These are phyloP conservation scores for Solanum medicagineum DNA, from an alignment of 257 asterid species.

Conservation along the genomic window DNA sequence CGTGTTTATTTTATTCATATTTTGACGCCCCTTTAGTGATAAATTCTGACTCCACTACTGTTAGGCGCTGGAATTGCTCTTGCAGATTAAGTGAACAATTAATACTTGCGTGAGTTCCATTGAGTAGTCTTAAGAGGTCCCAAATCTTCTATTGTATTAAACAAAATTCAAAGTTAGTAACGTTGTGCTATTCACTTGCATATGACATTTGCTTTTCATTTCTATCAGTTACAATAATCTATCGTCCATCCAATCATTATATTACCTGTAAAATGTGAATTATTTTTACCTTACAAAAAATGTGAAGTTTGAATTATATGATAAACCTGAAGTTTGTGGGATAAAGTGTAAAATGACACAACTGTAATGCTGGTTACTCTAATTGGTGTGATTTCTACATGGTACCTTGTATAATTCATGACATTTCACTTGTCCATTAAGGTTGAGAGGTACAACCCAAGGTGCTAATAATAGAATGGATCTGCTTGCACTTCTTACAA, in stretches of 20 bases:
- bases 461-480: conserved; percentile 95
- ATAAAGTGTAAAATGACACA: background rate
- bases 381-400: background rate
- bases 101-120: background rate
- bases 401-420: background rate
- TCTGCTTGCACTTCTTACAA: conserved; percentile 66
- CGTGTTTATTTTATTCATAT: no score
- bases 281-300: background rate
- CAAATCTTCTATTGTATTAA: background rate
- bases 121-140: background rate
- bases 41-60: no score
- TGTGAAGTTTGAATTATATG: background rate
- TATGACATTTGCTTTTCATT: background rate
- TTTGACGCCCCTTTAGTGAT: no score
- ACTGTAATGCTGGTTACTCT: background rate
- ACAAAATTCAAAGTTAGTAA: background rate
- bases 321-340: background rate
- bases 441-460: conserved; percentile 73
- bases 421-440: conserved; percentile 4
- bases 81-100: background rate
- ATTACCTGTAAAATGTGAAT: background rate
- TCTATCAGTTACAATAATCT: background rate
- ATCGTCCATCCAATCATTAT: background rate
- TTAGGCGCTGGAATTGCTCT: background rate
- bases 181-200: background rate